phyloP scores from a whole-genome alignment of 768 basidiomycete genomes.

The Tubosaeta sp. region DNA sequence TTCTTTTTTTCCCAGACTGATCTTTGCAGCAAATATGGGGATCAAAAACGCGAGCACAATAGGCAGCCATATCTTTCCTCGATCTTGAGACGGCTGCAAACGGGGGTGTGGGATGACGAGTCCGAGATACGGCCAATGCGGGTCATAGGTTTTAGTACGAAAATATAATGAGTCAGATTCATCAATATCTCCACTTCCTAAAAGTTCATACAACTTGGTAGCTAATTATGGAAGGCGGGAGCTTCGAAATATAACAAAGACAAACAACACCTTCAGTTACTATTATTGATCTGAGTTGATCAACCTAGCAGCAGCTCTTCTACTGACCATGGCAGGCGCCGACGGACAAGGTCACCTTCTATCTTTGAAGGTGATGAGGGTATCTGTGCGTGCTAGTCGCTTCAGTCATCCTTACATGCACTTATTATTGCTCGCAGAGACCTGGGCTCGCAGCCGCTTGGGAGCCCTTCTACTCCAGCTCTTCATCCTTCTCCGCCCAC shows the following conservation, averaged over 20 bases:
- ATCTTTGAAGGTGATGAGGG: slow-evolving; percentile 83
- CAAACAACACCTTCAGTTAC: slow-evolving; percentile 16
- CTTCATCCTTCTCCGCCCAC: slow-evolving; percentile 75
- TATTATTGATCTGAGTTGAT: background rate
- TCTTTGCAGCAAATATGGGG: background rate
- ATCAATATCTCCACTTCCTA: too few species aligned
- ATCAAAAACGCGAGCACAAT: background rate
- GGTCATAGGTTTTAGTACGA: too few species aligned
- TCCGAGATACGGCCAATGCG: too few species aligned
- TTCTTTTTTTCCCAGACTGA: background rate
- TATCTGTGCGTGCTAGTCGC: slow-evolving; percentile 58
- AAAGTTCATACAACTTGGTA: too few species aligned
- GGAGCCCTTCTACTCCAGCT: slow-evolving; percentile 85
- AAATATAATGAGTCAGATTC: too few species aligned
- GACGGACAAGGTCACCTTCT: slow-evolving; percentile 64
- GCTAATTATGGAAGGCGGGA: slow-evolving; percentile 7
- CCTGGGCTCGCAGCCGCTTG: slow-evolving; percentile 72
- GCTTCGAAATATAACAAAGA: slow-evolving; percentile 20
- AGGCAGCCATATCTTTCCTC: background rate
- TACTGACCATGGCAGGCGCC: slow-evolving; percentile 18
- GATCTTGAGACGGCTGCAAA: too few species aligned
- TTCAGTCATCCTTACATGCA: slow-evolving; percentile 1
- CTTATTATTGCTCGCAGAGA: slow-evolving; percentile 39
- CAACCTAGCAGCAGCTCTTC: background rate
- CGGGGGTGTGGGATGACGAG: too few species aligned